Evolutionary conservation across 192 early-diverging fungal genomes (phyloP), one percentile per base, ranked within the genome.

Genomic region (Backusella sp.): DNA sequence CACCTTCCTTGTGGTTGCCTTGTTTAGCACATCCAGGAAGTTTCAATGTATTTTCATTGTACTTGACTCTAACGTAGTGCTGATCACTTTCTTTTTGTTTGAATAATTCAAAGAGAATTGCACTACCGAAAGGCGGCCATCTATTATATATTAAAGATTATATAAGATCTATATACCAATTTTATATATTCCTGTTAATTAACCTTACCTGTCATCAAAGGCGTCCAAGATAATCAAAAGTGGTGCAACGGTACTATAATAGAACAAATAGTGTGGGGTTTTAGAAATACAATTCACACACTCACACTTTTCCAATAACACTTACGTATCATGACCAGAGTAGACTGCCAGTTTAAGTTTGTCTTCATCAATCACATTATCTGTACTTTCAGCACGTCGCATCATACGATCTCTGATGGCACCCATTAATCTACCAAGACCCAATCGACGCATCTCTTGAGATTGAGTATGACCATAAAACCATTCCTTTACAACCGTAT

Each of bases 61-160:
- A 84, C 68, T 70, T 66, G 6, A 84, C 73, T 28, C 84, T 70
- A 11, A 84, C 73, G 68, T 73, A 84, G 73, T 84, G 79, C 2
- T 76, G 73, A 4, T 68, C 12, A 28, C 28, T 28, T 28, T 68
- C 68, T n/a, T 77, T 78, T 36, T 80, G 46, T 37, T 84, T 77
- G 49, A 82, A 82, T 34, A 84, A 59, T 68, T 84, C 84, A 62
- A 84, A 82, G 21, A 80, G 72, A 42, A 84, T 39, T 17, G 75
- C 59, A 44, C 81, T 80, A 21, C 78, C 79, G 49, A 84, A 84
- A 17, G 81, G 81, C 14, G 84, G 84, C 84, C 84, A 84, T 75
- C 82, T 83, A 62, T 35, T 49, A 49, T 49, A 49, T 49, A 49
- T 19, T 49, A 19, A 46, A 49, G 34, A 66, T 37, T 37, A 56